Conservation (phyloP, 352 stramenopile species). For the Phytophthora vignae region DNA sequence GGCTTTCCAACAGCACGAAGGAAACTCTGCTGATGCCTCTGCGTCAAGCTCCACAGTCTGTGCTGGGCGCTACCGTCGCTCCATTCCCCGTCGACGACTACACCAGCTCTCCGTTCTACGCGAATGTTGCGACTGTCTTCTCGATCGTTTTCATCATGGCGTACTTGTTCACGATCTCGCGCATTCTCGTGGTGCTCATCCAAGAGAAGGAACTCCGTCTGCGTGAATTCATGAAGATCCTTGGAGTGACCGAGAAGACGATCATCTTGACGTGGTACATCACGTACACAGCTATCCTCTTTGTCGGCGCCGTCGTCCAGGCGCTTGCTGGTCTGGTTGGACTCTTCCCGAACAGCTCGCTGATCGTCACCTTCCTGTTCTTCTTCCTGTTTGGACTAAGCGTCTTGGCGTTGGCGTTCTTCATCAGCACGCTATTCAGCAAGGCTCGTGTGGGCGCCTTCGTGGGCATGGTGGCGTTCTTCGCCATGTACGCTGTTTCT, state of each 20-base stretch:
- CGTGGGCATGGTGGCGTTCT: conserved; percentile 86
- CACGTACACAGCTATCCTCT: conserved; percentile 87
- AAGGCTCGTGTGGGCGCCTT: conserved; percentile 61
- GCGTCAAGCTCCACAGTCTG: conserved; percentile 52
- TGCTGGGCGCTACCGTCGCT: conserved; percentile 34
- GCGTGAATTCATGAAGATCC: conserved; percentile 91
- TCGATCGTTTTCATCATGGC: conserved; percentile 90
- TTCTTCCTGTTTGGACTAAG: conserved; percentile 76
- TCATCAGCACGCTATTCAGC: conserved; percentile 82
- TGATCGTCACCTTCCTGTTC: conserved; percentile 76
- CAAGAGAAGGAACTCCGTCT: conserved; percentile 90
- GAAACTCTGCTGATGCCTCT: conserved; percentile 36
- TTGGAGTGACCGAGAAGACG: conserved; percentile 85
- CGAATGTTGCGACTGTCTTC: conserved; percentile 56
- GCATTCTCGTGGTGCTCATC: conserved; percentile 85
- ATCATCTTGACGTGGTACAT: conserved; percentile 85
- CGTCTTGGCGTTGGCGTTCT: conserved; percentile 47
- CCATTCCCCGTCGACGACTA: conserved; percentile 55
- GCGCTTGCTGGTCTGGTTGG: conserved; percentile 46
- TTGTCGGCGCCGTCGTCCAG: conserved; percentile 69
- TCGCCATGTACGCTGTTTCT: conserved; percentile 80
- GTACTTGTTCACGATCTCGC: conserved; percentile 89
- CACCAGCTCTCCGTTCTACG: conserved; percentile 64
- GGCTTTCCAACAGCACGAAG: conserved; percentile 27
- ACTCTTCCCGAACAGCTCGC: conserved; percentile 50